These are phyloP conservation scores for Eimeria falciformis DNA, from an alignment of 169 alveolate species.

Conservation along the genomic window DNA sequence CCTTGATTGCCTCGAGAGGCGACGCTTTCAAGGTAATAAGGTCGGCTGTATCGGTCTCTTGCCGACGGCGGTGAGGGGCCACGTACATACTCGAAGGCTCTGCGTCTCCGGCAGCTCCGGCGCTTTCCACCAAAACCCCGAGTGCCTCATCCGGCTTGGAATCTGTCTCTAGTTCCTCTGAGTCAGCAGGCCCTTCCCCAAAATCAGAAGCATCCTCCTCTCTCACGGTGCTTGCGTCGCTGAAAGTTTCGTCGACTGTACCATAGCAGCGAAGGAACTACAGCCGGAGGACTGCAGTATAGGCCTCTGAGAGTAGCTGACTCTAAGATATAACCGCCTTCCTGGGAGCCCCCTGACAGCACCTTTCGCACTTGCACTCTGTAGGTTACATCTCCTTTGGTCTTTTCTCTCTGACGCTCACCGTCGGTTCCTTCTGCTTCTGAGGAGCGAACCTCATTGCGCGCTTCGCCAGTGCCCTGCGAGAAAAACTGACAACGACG, in stretches of 20 bases:
- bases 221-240: too few relatives aligned
- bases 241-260: too few relatives aligned
- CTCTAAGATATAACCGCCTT: too few relatives aligned
- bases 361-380: too few relatives aligned
- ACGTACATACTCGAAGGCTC: not conserved
- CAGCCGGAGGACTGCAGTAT: too few relatives aligned
- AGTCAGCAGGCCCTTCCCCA: too few relatives aligned
- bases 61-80: conserved; percentile 63
- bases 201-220: too few relatives aligned
- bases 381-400: not conserved
- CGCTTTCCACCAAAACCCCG: not conserved
- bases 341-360: too few relatives aligned
- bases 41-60: not conserved
- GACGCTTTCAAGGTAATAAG: not conserved
- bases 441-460: not conserved
- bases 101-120: not conserved
- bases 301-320: too few relatives aligned
- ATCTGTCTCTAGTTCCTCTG: too few relatives aligned
- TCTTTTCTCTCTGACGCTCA: not conserved
- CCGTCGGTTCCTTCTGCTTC: not conserved
- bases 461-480: not conserved
- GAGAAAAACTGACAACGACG: not conserved
- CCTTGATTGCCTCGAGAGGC: conserved; percentile 22
- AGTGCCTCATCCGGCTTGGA: not conserved
- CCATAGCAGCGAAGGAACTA: too few relatives aligned